Evolutionary conservation across 345 rosid genomes (phyloP), one percentile per base, ranked within the genome.

Genomic region (Ailanthus altissimus): DNA sequence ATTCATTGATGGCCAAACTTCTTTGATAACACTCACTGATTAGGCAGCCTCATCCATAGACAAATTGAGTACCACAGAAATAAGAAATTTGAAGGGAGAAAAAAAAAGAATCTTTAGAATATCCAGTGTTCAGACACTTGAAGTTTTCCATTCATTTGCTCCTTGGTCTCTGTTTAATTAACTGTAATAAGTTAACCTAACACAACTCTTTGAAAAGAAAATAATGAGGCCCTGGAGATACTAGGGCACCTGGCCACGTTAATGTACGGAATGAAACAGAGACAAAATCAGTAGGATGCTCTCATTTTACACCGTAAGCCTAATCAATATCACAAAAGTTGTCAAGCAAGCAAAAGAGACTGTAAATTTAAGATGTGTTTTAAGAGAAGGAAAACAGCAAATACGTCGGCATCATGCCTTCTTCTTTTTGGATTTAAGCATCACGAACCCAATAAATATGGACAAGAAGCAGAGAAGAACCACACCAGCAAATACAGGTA

Each of bases 391-490:
- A 21, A 21, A n/a, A 4, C 5, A 38, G 49, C 61, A 75, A 14
- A 25, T 21, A 4, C 20, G 25, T 4, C n/a, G 32, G 23, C 40
- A 64, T 86, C 77, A 90, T 38, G 92, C 88, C 81, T 86, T 92
- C 91, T 95, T 93, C 91, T 85, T 90, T 78, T 93, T 93, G 51
- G 97, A 89, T 73, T 96, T 91, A 80, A 91, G 89, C 86, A 85
- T 90, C 83, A 96, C 97, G 16, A 86, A 69, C 62, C 98, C 98
- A 45, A 92, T 79, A 84, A 93, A 95, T 38, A 93, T 72, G 65
- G 86, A 85, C 78, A 92, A 79, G 78, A 92, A 84, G 76, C 86
- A 89, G 57, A 92, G 89, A 61, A 92, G 90, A 46, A 86, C 84
- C 73, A 90, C 88, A 6, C 94, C 98, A 2, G 92, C 91, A 49